These are phyloP conservation scores for Diaporthe eres DNA, from an alignment of 2,329 filamentous ascomycete genomes.

Conservation along the genomic window DNA sequence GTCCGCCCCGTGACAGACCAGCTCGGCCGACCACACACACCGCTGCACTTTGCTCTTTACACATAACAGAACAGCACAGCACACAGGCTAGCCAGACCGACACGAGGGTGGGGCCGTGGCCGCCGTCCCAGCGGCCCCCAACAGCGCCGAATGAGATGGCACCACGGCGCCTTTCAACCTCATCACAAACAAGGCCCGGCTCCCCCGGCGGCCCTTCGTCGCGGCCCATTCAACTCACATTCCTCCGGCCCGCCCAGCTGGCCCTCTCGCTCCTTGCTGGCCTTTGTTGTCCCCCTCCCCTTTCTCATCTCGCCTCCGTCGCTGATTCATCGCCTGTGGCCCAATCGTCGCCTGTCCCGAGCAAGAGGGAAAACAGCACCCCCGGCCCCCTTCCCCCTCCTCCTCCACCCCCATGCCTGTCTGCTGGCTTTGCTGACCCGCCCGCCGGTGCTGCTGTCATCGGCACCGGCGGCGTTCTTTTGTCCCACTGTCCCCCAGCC, in stretches of 20 bases:
- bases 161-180: slow-evolving; percentile 30
- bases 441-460: slow-evolving; percentile 16
- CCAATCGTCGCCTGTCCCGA: slow-evolving; percentile 14
- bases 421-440: slow-evolving; percentile 9
- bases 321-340: slow-evolving; percentile 18
- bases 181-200: slow-evolving; percentile 31
- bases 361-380: background rate
- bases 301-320: slow-evolving; percentile 24
- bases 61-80: background rate
- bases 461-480: background rate
- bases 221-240: slow-evolving; percentile 24
- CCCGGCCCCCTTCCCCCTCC: background rate
- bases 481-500: background rate
- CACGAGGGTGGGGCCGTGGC: slow-evolving; percentile 35
- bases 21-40: slow-evolving; percentile 21
- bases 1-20: slow-evolving; percentile 22
- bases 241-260: slow-evolving; percentile 33
- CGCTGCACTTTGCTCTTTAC: background rate
- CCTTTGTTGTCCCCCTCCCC: background rate
- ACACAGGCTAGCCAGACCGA: slow-evolving; percentile 23
- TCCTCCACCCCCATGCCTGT: background rate
- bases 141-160: slow-evolving; percentile 40
- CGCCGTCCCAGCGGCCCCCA: slow-evolving; percentile 40
- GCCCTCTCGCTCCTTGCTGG: slow-evolving; percentile 27
- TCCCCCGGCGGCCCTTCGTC: slow-evolving; percentile 24